Base-by-base conservation (phyloP, 2,329 filamentous ascomycete species). In the Metarhizium rileyi region DNA sequence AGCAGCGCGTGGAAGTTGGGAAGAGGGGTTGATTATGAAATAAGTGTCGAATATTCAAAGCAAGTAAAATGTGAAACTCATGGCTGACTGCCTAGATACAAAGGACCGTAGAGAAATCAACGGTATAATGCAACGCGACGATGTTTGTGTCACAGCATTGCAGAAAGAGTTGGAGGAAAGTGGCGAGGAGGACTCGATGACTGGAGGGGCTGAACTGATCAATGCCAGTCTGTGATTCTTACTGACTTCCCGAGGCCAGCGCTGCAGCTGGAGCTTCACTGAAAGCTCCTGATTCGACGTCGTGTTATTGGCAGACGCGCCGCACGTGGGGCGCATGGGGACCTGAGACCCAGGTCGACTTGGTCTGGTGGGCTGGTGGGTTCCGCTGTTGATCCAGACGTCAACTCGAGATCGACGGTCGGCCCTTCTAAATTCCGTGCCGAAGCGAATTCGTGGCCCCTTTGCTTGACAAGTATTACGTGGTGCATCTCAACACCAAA, bases 391-490 rank as follows among this genome's bases (percentile, higher is more conserved):
- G n/a, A n/a, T 10, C 35, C 35, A 38, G 35, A 38, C 9, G 22
- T 16, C n/a, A n/a, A n/a, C 5, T 1, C 5, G 38, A 6, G 14
- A 2, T 45, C 46, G 51, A 51, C 46, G 52, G 47, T 33, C 54
- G 57, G 56, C 5, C 8, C 18, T 33, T 47, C 40, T 33, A 59
- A 59, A 56, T 51, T 59, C 56, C 57, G 57, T 41, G 33, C 49
- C 57, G 55, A 55, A 38, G 30, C 46, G n/a, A 28, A 41, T 47
- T 48, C 52, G 54, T 58, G 55, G 53, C 53, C 52, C 48, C 30
- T 54, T 52, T 49, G 33, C 46, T 44, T 40, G 23, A 16, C 8
- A 30, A 30, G 7, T 12, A 30, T 30, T 27, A 26, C 36, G n/a
- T 5, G 5, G 36, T 28, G 44, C 44, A 41, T 40, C 18, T 40